Conservation (phyloP, 2,329 filamentous ascomycete genomes). For the Penicillium fuscoglaucum region DNA sequence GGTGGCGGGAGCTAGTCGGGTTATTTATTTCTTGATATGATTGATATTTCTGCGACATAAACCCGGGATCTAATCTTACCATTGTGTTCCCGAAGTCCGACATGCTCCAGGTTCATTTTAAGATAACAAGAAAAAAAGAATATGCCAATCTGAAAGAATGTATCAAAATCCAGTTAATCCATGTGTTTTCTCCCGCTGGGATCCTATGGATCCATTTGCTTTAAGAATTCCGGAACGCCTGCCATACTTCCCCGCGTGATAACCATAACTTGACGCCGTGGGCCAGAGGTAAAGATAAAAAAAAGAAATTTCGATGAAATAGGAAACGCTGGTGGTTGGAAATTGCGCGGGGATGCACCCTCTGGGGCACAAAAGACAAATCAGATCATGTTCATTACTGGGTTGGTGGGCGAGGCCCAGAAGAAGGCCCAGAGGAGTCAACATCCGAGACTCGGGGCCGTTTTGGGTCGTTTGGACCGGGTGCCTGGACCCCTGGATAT, state of each 20-base stretch:
- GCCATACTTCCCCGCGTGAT: neutral
- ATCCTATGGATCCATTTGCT: neutral
- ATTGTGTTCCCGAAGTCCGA: neutral
- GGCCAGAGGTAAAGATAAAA: neutral
- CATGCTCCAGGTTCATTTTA: neutral
- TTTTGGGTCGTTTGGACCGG: slow-evolving; percentile 35
- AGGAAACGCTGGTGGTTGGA: neutral
- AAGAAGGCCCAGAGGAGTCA: slow-evolving; percentile 7
- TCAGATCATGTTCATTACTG: slow-evolving; percentile 7
- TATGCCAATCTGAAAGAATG: neutral
- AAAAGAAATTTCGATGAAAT: neutral
- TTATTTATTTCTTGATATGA: neutral
- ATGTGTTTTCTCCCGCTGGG: neutral
- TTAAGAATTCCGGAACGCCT: neutral
- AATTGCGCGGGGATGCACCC: neutral
- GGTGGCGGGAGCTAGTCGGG: neutral
- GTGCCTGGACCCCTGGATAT: slow-evolving; percentile 25
- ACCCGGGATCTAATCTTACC: neutral
- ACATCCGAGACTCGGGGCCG: slow-evolving; percentile 30
- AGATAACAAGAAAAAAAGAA: neutral
- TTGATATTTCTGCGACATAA: neutral
- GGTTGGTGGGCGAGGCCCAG: slow-evolving; percentile 10
- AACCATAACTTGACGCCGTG: neutral
- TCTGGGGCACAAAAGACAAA: neutral
- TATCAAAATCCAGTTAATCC: neutral